Percentiles rank a stretch among this genome's conserved stretches.
phyloP scores from a whole-genome alignment of 805 yeast genomes.

The Cyberlindnera euphorbiiphila region DNA sequence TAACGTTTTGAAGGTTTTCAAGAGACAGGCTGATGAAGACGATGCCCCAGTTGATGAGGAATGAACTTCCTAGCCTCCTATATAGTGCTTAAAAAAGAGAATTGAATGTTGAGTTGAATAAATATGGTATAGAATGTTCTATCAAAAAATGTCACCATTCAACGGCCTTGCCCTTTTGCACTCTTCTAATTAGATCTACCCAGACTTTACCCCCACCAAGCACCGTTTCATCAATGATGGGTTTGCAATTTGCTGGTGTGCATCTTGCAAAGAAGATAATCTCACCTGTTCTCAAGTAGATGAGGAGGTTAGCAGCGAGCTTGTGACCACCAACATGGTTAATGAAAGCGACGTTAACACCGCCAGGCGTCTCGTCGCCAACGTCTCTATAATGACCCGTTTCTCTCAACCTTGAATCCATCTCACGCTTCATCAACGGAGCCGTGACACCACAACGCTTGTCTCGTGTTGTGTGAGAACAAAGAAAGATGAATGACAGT shows the following conservation, averaged over 20 bases:
- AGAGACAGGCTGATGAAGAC: neutral
- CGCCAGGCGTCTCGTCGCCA: constrained; percentile 71
- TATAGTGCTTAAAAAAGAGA: neutral
- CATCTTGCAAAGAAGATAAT: constrained; percentile 88
- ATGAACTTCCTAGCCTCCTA: neutral
- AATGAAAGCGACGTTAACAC: constrained; percentile 64
- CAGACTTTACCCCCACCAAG: constrained; percentile 62
- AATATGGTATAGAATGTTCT: neutral
- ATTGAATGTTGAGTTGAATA: neutral
- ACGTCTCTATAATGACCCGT: constrained; percentile 69
- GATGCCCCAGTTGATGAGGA: neutral
- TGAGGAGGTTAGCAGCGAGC: constrained; percentile 82
- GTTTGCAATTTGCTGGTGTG: constrained; percentile 68
- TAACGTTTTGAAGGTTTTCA: constrained; percentile 39
- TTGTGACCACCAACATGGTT: constrained; percentile 97
- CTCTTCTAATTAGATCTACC: constrained; percentile 61
- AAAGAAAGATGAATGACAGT: constrained; percentile 58
- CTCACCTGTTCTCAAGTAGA: constrained; percentile 69
- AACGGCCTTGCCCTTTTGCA: constrained; percentile 49
- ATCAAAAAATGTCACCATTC: no score
- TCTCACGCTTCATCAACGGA: constrained; percentile 77
- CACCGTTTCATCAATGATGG: constrained; percentile 74
- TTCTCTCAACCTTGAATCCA: constrained; percentile 69
- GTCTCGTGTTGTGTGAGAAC: constrained; percentile 90
- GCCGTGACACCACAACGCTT: constrained; percentile 94